A percentile compares a stretch with the other conserved stretches of the same genome.
These are phyloP conservation scores for Golubevia pallescens DNA, from an alignment of 1,284 basidiomycete genomes.

Conservation along the genomic window DNA sequence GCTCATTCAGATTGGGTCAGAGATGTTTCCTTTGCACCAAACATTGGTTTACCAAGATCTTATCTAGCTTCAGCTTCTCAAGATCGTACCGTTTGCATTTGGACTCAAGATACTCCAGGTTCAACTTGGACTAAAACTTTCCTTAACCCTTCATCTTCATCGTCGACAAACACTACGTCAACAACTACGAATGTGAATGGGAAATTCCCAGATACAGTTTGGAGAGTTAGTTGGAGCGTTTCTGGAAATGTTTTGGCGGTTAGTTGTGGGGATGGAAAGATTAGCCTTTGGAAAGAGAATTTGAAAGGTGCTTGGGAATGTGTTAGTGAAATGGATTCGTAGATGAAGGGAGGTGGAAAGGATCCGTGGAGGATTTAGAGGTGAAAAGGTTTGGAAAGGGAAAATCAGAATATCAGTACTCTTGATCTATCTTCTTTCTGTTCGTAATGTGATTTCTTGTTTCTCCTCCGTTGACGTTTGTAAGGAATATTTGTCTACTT, in stretches of 20 bases:
- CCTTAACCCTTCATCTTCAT: slow-evolving; percentile 76
- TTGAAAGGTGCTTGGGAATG: slow-evolving; percentile 62
- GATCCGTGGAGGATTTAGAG: no score
- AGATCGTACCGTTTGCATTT: slow-evolving; percentile 85
- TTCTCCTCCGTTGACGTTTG: no score
- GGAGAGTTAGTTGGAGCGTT: slow-evolving; percentile 96
- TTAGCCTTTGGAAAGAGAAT: slow-evolving; percentile 63
- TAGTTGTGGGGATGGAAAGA: slow-evolving; percentile 75
- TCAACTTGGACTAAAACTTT: slow-evolving; percentile 84
- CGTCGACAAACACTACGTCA: no score
- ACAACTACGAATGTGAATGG: not conserved
- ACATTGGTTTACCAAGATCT: slow-evolving; percentile 88
- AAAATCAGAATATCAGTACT: no score
- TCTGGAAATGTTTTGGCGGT: slow-evolving; percentile 96
- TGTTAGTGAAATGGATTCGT: slow-evolving; percentile 32
- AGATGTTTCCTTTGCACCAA: slow-evolving; percentile 96
- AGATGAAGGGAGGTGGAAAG: no score
- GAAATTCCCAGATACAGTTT: slow-evolving; percentile 87
- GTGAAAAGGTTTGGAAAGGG: no score
- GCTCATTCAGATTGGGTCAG: slow-evolving; percentile 93
- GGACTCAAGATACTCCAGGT: slow-evolving; percentile 83
- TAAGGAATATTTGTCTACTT: no score
- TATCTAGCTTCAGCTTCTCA: slow-evolving; percentile 96
- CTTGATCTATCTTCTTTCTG: no score
- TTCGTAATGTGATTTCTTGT: no score